Conservation (phyloP, 2,329 filamentous ascomycete genomes). For the Endoconidiophora laricicola region DNA sequence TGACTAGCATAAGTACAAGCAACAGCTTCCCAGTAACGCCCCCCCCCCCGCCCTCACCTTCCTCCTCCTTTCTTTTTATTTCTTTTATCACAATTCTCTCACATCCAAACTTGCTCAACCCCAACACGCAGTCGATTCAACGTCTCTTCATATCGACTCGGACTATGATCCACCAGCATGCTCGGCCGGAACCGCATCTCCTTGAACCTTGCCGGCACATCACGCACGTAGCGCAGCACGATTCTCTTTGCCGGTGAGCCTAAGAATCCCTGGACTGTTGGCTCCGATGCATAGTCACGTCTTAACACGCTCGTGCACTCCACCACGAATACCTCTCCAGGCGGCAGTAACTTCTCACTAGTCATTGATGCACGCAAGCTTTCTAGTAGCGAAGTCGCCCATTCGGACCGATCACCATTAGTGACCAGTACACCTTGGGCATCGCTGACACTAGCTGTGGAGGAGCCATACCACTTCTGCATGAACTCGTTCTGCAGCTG, state of each 20-base stretch:
- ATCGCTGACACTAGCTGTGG: constrained; percentile 17
- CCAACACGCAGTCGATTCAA: constrained; percentile 41
- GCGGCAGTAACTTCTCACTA: constrained; percentile 53
- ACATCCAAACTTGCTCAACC: constrained; percentile 21
- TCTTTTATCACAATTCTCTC: background rate
- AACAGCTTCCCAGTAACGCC: background rate
- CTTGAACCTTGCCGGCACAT: constrained; percentile 53
- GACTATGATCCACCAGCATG: constrained; percentile 63
- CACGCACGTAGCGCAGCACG: constrained; percentile 51
- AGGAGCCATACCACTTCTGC: constrained; percentile 41
- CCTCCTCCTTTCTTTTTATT: background rate
- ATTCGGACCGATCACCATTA: constrained; percentile 34
- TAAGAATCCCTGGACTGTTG: constrained; percentile 30
- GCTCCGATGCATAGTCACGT: constrained; percentile 28
- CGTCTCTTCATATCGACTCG: constrained; percentile 55
- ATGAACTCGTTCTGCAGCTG: constrained; percentile 44
- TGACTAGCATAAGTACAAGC: background rate
- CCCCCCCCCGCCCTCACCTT: background rate
- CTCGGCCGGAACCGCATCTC: constrained; percentile 56
- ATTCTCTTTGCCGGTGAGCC: constrained; percentile 51
- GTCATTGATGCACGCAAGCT: constrained; percentile 51
- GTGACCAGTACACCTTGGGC: constrained; percentile 25
- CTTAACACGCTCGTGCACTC: constrained; percentile 52
- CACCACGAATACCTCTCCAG: constrained; percentile 59
- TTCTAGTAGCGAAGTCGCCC: constrained; percentile 52